Evolutionary conservation across 306 rosid species (phyloP).

Genomic region (Rosa multiflora): DNA sequence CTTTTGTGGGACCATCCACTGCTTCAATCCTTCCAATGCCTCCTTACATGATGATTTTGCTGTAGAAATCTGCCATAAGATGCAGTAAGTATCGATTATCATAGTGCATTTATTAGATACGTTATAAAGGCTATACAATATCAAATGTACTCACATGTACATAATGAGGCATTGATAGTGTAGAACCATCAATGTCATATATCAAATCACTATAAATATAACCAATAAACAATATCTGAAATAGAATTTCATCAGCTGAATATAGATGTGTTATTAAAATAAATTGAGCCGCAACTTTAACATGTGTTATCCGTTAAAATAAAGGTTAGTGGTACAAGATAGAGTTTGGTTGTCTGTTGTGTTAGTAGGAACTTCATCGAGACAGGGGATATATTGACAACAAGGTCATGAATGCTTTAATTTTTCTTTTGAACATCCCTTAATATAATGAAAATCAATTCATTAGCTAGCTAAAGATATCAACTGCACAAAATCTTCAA

Average conservation of each 20-base stretch:
- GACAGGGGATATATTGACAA: background rate
- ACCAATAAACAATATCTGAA: background rate
- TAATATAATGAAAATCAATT: background rate
- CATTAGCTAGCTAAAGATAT: background rate
- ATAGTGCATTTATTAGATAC: background rate
- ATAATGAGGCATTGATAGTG: background rate
- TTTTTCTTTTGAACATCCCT: background rate
- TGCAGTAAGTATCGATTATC: background rate
- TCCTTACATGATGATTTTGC: conserved; percentile 54
- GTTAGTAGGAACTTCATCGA: background rate
- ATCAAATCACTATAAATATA: background rate
- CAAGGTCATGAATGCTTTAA: background rate
- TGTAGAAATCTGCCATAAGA: conserved; percentile 50
- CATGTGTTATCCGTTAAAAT: background rate
- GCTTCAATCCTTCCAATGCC: conserved; percentile 55
- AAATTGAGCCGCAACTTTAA: background rate
- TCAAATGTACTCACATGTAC: background rate
- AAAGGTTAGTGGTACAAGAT: background rate
- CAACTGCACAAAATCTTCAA: background rate
- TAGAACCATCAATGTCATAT: background rate
- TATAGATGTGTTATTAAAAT: background rate
- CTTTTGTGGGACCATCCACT: conserved; percentile 79
- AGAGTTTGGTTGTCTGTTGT: background rate
- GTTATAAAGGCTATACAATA: background rate
- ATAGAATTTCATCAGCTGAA: background rate